Percentiles rank a stretch among this genome's conserved stretches.
These are phyloP conservation scores for Trypanosomatidae sp. DNA, from an alignment of 208 protist genomes.

Conservation along the genomic window DNA sequence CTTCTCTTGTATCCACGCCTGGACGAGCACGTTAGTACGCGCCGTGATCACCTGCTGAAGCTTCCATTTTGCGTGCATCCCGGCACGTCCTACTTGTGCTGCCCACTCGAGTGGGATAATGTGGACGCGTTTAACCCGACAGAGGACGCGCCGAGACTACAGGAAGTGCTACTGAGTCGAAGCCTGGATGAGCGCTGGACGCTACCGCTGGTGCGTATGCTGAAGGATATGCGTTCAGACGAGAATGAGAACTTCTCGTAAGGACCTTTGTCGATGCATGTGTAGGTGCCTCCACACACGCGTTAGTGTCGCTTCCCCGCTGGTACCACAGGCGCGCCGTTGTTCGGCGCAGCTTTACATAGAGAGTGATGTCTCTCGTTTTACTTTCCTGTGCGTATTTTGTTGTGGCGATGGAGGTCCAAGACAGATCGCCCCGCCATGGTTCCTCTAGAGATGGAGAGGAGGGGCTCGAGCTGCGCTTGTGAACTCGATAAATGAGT, in stretches of 20 bases:
- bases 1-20: constrained; percentile 95
- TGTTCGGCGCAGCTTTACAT: neutral
- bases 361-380: neutral
- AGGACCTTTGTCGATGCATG: neutral
- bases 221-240: constrained; percentile 67
- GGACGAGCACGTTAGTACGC: constrained; percentile 97
- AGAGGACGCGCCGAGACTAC: constrained; percentile 65
- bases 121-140: constrained; percentile 70
- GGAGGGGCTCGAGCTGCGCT: neutral
- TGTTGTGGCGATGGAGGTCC: neutral
- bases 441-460: neutral
- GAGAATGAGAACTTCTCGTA: constrained; percentile 32
- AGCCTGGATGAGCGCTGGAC: constrained; percentile 73
- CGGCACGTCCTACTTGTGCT: constrained; percentile 85
- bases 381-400: neutral
- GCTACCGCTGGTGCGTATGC: constrained; percentile 57
- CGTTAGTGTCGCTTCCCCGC: neutral
- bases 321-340: neutral
- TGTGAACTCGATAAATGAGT: neutral
- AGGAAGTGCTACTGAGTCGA: constrained; percentile 60
- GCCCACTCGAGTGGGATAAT: constrained; percentile 76
- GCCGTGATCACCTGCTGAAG: constrained; percentile 98
- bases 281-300: neutral
- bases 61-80: constrained; percentile 98
- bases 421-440: neutral